A percentile compares a stretch with the other conserved stretches of the same genome.
Conservation (phyloP, 257 asterid species). For the Capsicum baccatum region DNA sequence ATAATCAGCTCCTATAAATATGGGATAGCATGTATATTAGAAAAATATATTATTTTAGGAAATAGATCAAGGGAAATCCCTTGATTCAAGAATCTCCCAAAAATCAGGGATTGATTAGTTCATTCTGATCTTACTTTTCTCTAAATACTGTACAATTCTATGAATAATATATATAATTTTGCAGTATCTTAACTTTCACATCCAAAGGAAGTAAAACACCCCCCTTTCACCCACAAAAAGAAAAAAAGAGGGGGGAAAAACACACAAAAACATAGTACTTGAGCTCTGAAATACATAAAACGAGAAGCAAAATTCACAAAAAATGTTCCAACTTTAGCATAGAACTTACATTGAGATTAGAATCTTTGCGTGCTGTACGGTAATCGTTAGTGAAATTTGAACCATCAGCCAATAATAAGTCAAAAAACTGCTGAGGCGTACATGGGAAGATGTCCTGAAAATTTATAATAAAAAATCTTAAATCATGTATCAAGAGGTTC, state of each 20-base stretch:
- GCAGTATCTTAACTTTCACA: too few relatives aligned
- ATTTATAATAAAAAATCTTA: not conserved
- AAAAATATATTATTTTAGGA: too few relatives aligned
- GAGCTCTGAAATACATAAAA: slow-evolving; percentile 10
- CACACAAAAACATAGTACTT: not conserved
- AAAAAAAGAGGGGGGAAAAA: not conserved
- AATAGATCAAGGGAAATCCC: too few relatives aligned
- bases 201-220: not conserved
- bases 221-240: not conserved
- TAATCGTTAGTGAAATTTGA: slow-evolving; percentile 79
- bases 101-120: too few relatives aligned
- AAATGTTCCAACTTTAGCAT: not conserved
- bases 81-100: too few relatives aligned
- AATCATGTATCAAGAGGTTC: slow-evolving; percentile 2
- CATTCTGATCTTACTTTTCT: too few relatives aligned
- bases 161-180: too few relatives aligned
- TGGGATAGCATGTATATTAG: too few relatives aligned
- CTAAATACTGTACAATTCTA: too few relatives aligned
- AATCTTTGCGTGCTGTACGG: slow-evolving; percentile 72
- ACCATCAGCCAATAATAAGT: slow-evolving; percentile 69
- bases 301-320: slow-evolving; percentile 17
- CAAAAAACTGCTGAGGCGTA: slow-evolving; percentile 85
- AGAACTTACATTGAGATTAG: slow-evolving; percentile 71
- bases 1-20: too few relatives aligned
- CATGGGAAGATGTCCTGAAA: slow-evolving; percentile 87